A percentile compares a stretch with the other conserved stretches of the same genome.
phyloP scores from a whole-genome alignment of 2,329 filamentous ascomycete genomes.

The Peltaster fructicola region DNA sequence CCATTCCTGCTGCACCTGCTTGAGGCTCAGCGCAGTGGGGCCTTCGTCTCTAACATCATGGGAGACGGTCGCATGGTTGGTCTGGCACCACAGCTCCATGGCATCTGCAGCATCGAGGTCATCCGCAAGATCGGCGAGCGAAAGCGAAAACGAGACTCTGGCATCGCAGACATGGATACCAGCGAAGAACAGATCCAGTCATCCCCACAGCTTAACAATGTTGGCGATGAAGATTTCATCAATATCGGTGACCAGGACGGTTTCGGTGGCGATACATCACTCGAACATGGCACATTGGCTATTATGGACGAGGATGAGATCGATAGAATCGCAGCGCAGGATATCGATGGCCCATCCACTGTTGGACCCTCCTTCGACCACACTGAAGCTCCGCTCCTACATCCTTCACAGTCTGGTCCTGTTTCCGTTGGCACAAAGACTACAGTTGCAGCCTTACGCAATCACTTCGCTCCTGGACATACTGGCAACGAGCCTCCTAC shows the following conservation, averaged over 20 bases:
- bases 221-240: constrained; percentile 16
- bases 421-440: constrained; percentile 87
- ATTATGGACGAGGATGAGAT: constrained; percentile 11
- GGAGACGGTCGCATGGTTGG: constrained; percentile 53
- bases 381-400: constrained; percentile 55
- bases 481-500: constrained; percentile 47
- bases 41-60: constrained; percentile 75
- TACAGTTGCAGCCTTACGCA: constrained; percentile 83
- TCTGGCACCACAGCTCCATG: constrained; percentile 85
- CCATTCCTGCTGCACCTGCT: constrained; percentile 73
- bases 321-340: constrained; percentile 15
- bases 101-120: constrained; percentile 75
- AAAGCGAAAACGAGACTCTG: constrained; percentile 87
- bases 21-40: constrained; percentile 80
- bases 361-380: constrained; percentile 48
- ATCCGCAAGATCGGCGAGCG: constrained; percentile 60
- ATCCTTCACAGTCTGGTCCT: constrained; percentile 68
- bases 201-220: constrained; percentile 15
- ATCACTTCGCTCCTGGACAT: constrained; percentile 43
- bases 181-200: constrained; percentile 20
- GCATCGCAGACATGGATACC: constrained; percentile 59
- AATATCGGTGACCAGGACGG: constrained; percentile 13
- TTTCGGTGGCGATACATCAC: constrained; percentile 9
- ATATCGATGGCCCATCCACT: too few relatives aligned
- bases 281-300: constrained; percentile 9